phyloP scores from a whole-genome alignment of 805 yeast species.

The Saccharomycopsis sp. region DNA sequence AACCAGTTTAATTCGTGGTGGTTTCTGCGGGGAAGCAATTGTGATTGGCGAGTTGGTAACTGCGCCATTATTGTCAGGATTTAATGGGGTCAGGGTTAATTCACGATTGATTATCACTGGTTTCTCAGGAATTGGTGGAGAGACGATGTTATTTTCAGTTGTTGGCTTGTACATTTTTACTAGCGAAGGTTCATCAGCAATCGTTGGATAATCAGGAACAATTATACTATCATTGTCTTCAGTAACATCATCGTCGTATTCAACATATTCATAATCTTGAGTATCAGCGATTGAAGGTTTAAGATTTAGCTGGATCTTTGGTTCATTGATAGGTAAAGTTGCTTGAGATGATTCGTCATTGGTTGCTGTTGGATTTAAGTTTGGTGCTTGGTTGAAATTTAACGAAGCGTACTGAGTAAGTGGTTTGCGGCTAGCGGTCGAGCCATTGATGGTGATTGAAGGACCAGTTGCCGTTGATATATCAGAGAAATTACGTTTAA shows the following conservation, averaged over 20 bases:
- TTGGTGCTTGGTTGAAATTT: not conserved
- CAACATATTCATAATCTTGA: not conserved
- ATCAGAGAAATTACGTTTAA: constrained; percentile 11
- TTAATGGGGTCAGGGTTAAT: not conserved
- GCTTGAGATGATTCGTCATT: not conserved
- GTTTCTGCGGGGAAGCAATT: constrained; percentile 19
- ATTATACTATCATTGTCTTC: constrained; percentile 13
- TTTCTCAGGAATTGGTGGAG: not conserved
- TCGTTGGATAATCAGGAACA: constrained; percentile 16
- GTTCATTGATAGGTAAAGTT: not conserved
- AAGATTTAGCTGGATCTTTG: not conserved
- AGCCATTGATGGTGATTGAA: not conserved
- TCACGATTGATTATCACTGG: too few species aligned
- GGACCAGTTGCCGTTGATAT: constrained; percentile 7
- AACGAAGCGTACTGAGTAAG: not conserved
- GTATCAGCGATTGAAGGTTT: not conserved
- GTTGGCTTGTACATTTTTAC: constrained; percentile 10
- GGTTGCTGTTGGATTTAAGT: not conserved
- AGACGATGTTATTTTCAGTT: not conserved
- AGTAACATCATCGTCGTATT: constrained; percentile 2
- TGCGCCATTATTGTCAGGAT: not conserved
- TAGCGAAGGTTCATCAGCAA: constrained; percentile 16
- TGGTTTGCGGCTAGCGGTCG: not conserved
- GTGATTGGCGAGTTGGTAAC: constrained; percentile 18
- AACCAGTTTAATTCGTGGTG: constrained; percentile 17